Evolutionary conservation across 805 yeast species (phyloP).

Genomic region (Lipomyces mesembrius): DNA sequence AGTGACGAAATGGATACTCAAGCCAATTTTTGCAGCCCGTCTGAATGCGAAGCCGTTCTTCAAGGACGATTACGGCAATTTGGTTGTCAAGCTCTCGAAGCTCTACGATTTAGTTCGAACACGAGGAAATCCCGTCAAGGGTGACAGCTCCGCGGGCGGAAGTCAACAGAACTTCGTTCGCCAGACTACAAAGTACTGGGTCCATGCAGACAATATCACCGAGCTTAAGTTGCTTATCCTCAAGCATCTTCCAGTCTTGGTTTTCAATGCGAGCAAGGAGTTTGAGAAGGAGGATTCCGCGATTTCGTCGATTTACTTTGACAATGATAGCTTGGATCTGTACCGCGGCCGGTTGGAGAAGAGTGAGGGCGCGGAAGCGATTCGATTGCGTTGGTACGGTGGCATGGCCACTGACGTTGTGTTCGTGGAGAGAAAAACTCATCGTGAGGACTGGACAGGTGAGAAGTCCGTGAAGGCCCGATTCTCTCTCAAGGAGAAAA

Average conservation of each 20-base stretch:
- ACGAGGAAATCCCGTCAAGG: constrained; percentile 91
- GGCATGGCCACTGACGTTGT: constrained; percentile 92
- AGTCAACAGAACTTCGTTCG: constrained; percentile 96
- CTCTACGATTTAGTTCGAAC: constrained; percentile 92
- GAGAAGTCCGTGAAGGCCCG: constrained; percentile 99
- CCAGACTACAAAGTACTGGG: constrained; percentile 99
- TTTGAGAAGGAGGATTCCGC: constrained; percentile 94
- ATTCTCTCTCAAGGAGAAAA: constrained; percentile 87
- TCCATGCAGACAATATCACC: constrained; percentile 96
- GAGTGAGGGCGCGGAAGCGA: constrained; percentile 99
- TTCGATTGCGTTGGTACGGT: constrained; percentile 98
- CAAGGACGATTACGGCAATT: constrained; percentile 88
- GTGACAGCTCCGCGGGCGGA: constrained; percentile 98
- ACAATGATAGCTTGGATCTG: constrained; percentile 83
- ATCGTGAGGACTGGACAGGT: constrained; percentile 99
- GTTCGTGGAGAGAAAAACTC: constrained; percentile 96
- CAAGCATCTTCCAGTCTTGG: constrained; percentile 95
- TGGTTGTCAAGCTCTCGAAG: constrained; percentile 87
- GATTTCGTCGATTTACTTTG: constrained; percentile 95
- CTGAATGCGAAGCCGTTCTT: constrained; percentile 93
- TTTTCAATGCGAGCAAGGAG: constrained; percentile 94
- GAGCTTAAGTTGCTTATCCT: constrained; percentile 89
- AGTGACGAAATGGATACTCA: constrained; percentile 74
- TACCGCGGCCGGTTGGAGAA: constrained; percentile 93
- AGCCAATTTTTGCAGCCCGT: constrained; percentile 91